Base-by-base conservation (phyloP, 768 basidiomycete species). In the Botryobasidium botryosum region DNA sequence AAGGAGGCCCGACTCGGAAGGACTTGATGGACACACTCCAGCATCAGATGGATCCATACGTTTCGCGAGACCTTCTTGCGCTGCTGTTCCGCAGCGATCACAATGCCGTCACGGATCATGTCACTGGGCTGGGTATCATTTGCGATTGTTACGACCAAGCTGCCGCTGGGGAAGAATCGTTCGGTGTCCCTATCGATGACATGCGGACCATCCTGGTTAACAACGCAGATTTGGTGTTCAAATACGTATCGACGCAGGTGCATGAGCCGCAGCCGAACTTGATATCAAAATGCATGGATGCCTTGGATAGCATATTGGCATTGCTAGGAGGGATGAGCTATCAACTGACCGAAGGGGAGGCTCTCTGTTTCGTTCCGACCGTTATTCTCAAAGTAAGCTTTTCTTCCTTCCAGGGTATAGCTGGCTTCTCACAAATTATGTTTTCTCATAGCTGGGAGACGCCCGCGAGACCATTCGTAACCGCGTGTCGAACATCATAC, bases 1-100 rank as follows among this genome's bases (percentile, higher is more conserved):
- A 96, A 53, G 69, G 74, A 35, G 81, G 86, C 3, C 66, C 84
- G 6, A 81, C 79, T 20, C 69, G 86, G 45, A 81, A 85, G 56
- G 92, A 97, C 54, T 68, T 96, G 12, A 73, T 79, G 29, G 92
- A 96, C 33, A 63, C 77, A 10, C 65, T 97, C 39, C 81, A 86
- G 53, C 74, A 69, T 51, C 94, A 99, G 61, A 96, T 97, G 88
- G 88, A 91, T 52, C 70, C 77, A 6, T 72, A 81, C 54, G 68
- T 73, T 5, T 80, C 81, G 3, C 76, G 79, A 49, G 81, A 90
- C 2, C 62, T 97, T 2, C 59, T 82, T 10, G 61, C 72, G 4
- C 74, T 74, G 24, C 67, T 99, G 24, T 99, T 96, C 65, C 96
- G 92, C 56, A 84, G 82, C 49, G 94, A 94, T 54, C 94, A 96